Evolutionary conservation across 1,284 basidiomycete species (phyloP).

Genomic region (Marasmius tenuissimus): DNA sequence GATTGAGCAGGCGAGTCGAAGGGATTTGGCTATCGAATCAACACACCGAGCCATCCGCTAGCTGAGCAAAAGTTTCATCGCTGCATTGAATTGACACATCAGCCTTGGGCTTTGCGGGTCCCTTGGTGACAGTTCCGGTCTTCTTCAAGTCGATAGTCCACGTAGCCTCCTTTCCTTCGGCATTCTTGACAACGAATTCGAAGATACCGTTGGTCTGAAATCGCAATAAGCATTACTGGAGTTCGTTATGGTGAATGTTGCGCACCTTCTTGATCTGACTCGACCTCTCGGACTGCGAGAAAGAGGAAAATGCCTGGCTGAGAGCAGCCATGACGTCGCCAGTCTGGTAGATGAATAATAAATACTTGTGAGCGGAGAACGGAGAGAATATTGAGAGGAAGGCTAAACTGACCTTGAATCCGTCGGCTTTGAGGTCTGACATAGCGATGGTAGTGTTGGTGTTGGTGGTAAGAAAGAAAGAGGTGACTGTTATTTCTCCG

Average conservation of each 20-base stretch:
- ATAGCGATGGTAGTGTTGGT: conserved; percentile 29
- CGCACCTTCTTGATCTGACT: conserved; percentile 84
- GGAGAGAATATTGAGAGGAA: neutral
- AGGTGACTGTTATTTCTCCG: neutral
- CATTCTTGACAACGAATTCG: conserved; percentile 85
- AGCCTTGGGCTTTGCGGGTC: conserved; percentile 67
- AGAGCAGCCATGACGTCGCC: conserved; percentile 72
- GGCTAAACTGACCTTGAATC: conserved; percentile 48
- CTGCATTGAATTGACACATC: conserved; percentile 79
- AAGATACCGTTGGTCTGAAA: conserved; percentile 88
- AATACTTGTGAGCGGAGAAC: neutral
- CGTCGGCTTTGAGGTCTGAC: conserved; percentile 57
- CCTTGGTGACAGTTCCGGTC: conserved; percentile 79
- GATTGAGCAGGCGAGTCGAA: neutral
- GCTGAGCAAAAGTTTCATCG: conserved; percentile 67
- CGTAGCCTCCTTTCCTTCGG: conserved; percentile 69
- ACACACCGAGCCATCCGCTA: conserved; percentile 70
- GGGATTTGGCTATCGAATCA: neutral
- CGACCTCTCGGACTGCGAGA: conserved; percentile 75
- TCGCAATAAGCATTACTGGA: neutral
- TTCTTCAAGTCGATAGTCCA: conserved; percentile 99
- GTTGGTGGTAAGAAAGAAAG: neutral
- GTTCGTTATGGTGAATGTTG: conserved; percentile 1
- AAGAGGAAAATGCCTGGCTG: conserved; percentile 58
- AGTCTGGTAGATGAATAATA: conserved; percentile 43